Evolutionary conservation across 768 basidiomycete genomes (phyloP), one percentile per base, ranked within the genome.

Genomic region (Boletus barrowsii): DNA sequence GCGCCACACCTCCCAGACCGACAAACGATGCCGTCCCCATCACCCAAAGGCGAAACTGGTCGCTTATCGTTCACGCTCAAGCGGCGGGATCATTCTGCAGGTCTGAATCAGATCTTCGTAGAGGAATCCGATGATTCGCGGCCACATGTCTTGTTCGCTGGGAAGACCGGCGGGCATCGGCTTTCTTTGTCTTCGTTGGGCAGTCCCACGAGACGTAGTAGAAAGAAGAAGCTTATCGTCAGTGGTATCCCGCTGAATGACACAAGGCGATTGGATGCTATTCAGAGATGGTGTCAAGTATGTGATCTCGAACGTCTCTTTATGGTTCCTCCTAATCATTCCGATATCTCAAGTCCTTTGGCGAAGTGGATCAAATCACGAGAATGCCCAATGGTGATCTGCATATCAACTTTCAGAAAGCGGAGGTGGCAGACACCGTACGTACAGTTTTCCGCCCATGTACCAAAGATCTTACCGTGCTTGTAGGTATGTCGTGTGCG

Each of bases 371-470:
- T 59, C 83, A 84, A 58, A 88, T 91, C 64, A 79, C 76, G 36
- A 76, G 88, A 47, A 82, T 86, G 77, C 84, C 84, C 47, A 90
- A 88, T 58, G 86, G 86, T 42, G 88, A 91, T 68, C 71, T 90
- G n/a, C 83, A 88, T 62, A 77, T 91, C 46, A 82, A 86, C 62
- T 91, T 90, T 63, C 79, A 82, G 44, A 82, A 80, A 49, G 77
- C 84, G 47, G 88, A 90, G 54, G 88, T 91, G 10, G 89, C 89
- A 20, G 89, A 90, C 58, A 90, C 86, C 8, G 89, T 90, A 65
- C 26, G 84, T 75, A 47, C 11, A 2, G 10, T 49, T 30, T 50
- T 42, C 29, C 6, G 13, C 1, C 15, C 3, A 22, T 18, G 11
- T 18, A 6, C 35, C 13, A 13, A 5, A 15, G 37, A 37, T 60